Percentiles rank a stretch among this genome's conserved stretches.
Evolutionary conservation across 768 basidiomycete species (phyloP).

Genomic region (Termitomyces sp.): DNA sequence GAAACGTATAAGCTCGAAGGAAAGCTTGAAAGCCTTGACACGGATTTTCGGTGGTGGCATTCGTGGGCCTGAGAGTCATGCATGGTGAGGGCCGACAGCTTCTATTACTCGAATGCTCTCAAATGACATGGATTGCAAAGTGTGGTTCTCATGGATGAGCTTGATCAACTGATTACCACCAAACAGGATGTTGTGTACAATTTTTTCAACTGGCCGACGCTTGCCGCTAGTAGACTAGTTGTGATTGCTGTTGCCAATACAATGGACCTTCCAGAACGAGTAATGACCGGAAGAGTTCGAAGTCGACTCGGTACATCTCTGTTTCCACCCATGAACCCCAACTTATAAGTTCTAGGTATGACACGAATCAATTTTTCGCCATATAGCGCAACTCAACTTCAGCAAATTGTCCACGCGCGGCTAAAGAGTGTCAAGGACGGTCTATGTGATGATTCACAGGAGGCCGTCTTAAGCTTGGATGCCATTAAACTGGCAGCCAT

Average conservation of each 20-base stretch:
- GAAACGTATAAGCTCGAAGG: slow-evolving; percentile 63
- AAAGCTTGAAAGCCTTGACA: slow-evolving; percentile 75
- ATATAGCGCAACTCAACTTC: slow-evolving; percentile 72
- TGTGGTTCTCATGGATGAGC: slow-evolving; percentile 96
- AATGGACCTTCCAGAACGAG: slow-evolving; percentile 95
- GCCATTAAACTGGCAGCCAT: slow-evolving; percentile 84
- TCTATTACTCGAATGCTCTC: not conserved
- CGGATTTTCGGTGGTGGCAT: slow-evolving; percentile 64
- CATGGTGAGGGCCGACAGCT: slow-evolving; percentile 55
- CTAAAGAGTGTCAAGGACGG: slow-evolving; percentile 53
- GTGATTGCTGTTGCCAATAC: slow-evolving; percentile 98
- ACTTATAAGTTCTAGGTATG: slow-evolving; percentile 53
- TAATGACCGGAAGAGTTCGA: slow-evolving; percentile 86
- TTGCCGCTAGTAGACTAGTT: slow-evolving; percentile 80
- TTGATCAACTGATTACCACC: slow-evolving; percentile 92
- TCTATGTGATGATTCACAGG: slow-evolving; percentile 40
- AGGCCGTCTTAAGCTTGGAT: slow-evolving; percentile 55
- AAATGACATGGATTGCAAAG: slow-evolving; percentile 32
- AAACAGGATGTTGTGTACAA: slow-evolving; percentile 99
- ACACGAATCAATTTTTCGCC: slow-evolving; percentile 89
- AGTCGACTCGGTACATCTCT: slow-evolving; percentile 70
- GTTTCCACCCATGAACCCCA: not conserved
- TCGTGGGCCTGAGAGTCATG: slow-evolving; percentile 73
- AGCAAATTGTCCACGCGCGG: slow-evolving; percentile 82
- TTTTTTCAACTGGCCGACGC: slow-evolving; percentile 99